Base-by-base conservation (phyloP, 495 filamentous ascomycete genomes). In the Penicillium psychrofluorescens region DNA sequence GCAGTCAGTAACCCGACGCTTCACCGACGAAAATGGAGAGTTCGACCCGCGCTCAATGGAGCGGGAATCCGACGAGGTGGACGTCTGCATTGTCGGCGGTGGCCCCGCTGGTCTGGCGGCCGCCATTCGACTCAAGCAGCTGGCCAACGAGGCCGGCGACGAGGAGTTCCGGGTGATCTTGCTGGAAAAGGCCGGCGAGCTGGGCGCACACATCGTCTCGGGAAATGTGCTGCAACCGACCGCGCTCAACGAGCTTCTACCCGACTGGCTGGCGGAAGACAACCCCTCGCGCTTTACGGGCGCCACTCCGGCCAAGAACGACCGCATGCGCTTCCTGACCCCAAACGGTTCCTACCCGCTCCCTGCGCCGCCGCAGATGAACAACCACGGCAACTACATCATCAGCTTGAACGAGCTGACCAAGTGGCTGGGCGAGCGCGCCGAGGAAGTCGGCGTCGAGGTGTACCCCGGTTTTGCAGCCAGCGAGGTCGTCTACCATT, bases 371-470 rank as follows among this genome's bases (percentile, higher is more conserved):
- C 94, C 92, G 27, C 92, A 97, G 71, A 97, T 99, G 94, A 78
- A 95, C 65, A 99, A 99, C 62, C 77, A 95, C 54, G 92, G 92
- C 14, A 99, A 99, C 62, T 96, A 92, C 61, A 99, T 99, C 46
- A 76, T 99, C 52, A 95, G 88, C 59, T 64, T 99, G 55, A 96
- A 90, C 59, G 85, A 97, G 59, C 81, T 97, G 48, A 84, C 82
- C 30, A 95, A 91, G 61, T 99, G 92, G 92, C 70, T 99, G 11
- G 88, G 85, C 11, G 92, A 97, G 60, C 77, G 92, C 14, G 92
- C 92, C 4, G 94, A 97, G 67, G 92, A 97, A 62, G 49, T 95
- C 22, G 92, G 91, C n/a, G 94, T 97, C n/a, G 92, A 99, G 63
- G 77, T 99, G 9, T 99, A 95, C 51, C 86, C 92, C 9, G 92